Conservation (phyloP, 1,284 basidiomycete species). For the Pholiota adiposa region DNA sequence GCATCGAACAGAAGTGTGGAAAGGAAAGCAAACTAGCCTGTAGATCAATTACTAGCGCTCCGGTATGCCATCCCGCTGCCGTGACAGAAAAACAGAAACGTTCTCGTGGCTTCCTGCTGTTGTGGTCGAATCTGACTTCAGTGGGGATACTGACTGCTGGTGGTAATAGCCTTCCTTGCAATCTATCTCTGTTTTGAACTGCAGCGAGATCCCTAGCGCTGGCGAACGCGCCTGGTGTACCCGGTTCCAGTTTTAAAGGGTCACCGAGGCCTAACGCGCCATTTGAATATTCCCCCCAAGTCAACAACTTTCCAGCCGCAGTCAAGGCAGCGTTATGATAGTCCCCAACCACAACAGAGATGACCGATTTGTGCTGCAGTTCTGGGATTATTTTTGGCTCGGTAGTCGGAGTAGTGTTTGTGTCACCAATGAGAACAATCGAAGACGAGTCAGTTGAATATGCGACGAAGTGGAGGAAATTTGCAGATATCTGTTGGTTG, state of each 20-base stretch:
- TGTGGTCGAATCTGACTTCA: slow-evolving; percentile 72
- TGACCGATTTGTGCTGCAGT: slow-evolving; percentile 75
- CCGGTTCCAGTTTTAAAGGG: slow-evolving; percentile 52
- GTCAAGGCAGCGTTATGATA: slow-evolving; percentile 90
- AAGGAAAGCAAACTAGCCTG: slow-evolving; percentile 45
- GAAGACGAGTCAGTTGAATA: slow-evolving; percentile 76
- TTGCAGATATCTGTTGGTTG: slow-evolving; percentile 82
- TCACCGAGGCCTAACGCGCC: slow-evolving; percentile 88
- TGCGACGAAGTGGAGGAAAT: slow-evolving; percentile 78
- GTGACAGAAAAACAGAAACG: slow-evolving; percentile 79
- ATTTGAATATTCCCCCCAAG: slow-evolving; percentile 81
- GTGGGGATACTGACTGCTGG: slow-evolving; percentile 61
- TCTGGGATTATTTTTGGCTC: slow-evolving; percentile 67
- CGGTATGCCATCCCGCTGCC: slow-evolving; percentile 88
- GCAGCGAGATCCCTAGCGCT: slow-evolving; percentile 35
- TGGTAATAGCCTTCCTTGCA: slow-evolving; percentile 35
- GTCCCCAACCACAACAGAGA: slow-evolving; percentile 87
- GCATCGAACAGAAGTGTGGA: slow-evolving; percentile 9
- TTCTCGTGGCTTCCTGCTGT: slow-evolving; percentile 49
- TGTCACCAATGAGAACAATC: slow-evolving; percentile 66
- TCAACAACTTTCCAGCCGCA: slow-evolving; percentile 72
- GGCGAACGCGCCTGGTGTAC: slow-evolving; percentile 64
- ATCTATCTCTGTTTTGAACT: slow-evolving; percentile 32
- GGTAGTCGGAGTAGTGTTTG: slow-evolving; percentile 42
- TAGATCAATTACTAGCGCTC: slow-evolving; percentile 83